A percentile compares a stretch with the other conserved stretches of the same genome.
Conservation (phyloP, 2,329 filamentous ascomycete genomes). For the Colletotrichum sp. region DNA sequence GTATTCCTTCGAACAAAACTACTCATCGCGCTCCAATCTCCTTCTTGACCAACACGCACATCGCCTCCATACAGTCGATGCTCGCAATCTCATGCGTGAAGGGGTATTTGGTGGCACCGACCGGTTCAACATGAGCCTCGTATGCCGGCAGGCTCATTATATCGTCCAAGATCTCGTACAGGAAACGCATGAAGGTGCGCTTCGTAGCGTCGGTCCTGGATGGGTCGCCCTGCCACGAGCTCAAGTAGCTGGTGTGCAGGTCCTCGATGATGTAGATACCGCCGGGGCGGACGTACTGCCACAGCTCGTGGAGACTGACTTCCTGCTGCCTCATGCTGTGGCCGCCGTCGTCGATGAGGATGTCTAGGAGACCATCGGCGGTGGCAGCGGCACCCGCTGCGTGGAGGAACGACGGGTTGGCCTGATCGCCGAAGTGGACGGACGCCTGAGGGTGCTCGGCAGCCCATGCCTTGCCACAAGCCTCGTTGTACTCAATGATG, state of each 20-base stretch:
- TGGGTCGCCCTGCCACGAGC: constrained; percentile 27
- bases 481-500: constrained; percentile 43
- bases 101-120: constrained; percentile 19
- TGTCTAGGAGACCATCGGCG: constrained; percentile 34
- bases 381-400: constrained; percentile 33
- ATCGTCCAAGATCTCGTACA: constrained; percentile 31
- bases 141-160: background rate
- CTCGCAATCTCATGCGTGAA: constrained; percentile 28
- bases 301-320: constrained; percentile 37
- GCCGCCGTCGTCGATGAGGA: constrained; percentile 45
- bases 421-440: constrained; percentile 43
- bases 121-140: constrained; percentile 15
- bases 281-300: constrained; percentile 38
- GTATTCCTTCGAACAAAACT: background rate
- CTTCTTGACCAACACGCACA: constrained; percentile 32
- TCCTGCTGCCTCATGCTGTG: constrained; percentile 43
- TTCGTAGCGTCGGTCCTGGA: constrained; percentile 24
- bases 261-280: constrained; percentile 40
- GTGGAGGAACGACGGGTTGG: constrained; percentile 37
- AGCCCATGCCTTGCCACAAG: constrained; percentile 39
- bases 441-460: constrained; percentile 37
- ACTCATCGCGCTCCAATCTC: background rate
- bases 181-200: constrained; percentile 29
- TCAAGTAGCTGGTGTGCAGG: constrained; percentile 32
- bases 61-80: constrained; percentile 33